Evolutionary conservation across 108 stramenopile genomes (phyloP), one percentile per base, ranked within the genome.

Genomic region (Pseudonitzschia pungens): DNA sequence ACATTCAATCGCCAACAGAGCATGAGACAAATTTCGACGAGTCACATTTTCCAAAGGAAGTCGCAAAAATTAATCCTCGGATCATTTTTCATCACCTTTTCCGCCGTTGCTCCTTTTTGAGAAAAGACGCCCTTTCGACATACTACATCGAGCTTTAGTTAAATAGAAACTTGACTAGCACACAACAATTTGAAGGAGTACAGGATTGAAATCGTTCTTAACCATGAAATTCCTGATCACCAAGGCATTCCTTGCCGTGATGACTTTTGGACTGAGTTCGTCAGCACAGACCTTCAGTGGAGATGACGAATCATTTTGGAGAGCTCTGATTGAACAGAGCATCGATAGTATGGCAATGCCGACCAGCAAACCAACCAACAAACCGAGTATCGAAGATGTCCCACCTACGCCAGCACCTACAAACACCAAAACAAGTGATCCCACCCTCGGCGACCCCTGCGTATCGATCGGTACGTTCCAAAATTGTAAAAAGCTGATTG

Each of bases 241-340:
- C 26, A 62, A 29, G n/a, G 60, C 60, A 40, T 33, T 62, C 60
- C 60, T 62, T 62, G 60, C n/a, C 24, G 57, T 33, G n/a, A 29
- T 62, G 60, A 62, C 60, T 62, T 62, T 62, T 2, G 60, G n/a
- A 40, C 33, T 2, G 60, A 26, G 32, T 41, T 31, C 60, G 32
- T 58, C 26, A 15, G 57, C 29, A 5, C 24, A 0, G 27, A 58
- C n/a, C 29, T n/a, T 27, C n/a, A 20, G 40, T 31, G 33, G 6
- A 12, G 33, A 62, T 16, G 60, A 33, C 12, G 60, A 62, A 15
- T 9, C 32, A 31, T 62, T 62, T 29, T 62, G 32, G 33, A 21
- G 32, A 18, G 7, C 15, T 9, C 5, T 41, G 15, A 36, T 62
- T 14, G 29, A 3, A 10, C 32, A 40, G 36, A 18, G 6, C 12